phyloP scores from a whole-genome alignment of 78 protist genomes.

The Monocercomonoides exilis region DNA sequence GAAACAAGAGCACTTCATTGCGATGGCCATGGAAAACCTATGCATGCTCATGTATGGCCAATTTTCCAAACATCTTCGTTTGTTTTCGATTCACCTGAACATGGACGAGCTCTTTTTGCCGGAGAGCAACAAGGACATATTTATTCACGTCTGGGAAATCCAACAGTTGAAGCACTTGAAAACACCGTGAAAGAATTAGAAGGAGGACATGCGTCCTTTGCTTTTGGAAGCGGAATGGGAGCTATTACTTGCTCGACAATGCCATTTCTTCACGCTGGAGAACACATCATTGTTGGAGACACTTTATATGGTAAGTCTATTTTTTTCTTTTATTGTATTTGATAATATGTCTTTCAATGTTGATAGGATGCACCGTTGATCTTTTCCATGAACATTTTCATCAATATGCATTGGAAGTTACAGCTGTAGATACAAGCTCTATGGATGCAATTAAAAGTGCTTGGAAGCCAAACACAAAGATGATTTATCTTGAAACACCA shows the following conservation, averaged over 20 bases:
- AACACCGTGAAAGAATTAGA: conserved; percentile 62
- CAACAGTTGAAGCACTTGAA: conserved; percentile 81
- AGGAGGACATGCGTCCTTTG: conserved; percentile 54
- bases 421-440: background rate
- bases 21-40: background rate
- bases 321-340: background rate
- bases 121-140: conserved; percentile 50
- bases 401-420: background rate
- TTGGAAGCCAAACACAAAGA: conserved; percentile 33
- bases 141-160: conserved; percentile 86
- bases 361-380: background rate
- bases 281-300: conserved; percentile 60
- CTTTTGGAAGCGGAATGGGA: conserved; percentile 35
- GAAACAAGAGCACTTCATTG: background rate
- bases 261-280: conserved; percentile 55
- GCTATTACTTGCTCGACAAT: conserved; percentile 41
- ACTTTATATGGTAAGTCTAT: conserved; percentile 58
- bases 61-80: conserved; percentile 21
- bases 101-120: background rate
- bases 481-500: conserved; percentile 83
- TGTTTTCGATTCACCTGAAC: conserved; percentile 24
- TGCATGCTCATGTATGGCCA: background rate
- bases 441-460: conserved; percentile 20
- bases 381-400: background rate
- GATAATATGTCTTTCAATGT: background rate